phyloP scores from a whole-genome alignment of 768 basidiomycete species.

The Collybia sordida region DNA sequence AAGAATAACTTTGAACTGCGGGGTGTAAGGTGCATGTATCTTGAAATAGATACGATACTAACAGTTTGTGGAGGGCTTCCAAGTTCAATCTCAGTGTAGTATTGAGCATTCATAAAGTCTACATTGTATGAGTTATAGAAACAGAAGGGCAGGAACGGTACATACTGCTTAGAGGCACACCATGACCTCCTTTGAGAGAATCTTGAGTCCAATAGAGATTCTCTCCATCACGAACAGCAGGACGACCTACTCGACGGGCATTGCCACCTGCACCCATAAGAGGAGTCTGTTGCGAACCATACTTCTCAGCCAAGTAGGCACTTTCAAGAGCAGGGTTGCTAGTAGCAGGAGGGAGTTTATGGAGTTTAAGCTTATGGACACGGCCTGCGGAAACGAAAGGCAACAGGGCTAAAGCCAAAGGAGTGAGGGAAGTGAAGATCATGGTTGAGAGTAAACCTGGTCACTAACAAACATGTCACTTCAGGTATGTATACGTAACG shows the following conservation, averaged over 20 bases:
- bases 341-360: conserved; percentile 71
- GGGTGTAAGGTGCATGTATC: background rate
- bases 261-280: conserved; percentile 68
- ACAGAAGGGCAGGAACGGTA: conserved; percentile 12
- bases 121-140: conserved; percentile 1
- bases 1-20: conserved; percentile 88
- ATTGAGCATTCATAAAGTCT: conserved; percentile 99
- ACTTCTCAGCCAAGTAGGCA: conserved; percentile 93
- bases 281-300: conserved; percentile 51
- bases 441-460: conserved; percentile 33
- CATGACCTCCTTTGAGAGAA: conserved; percentile 73
- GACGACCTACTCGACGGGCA: conserved; percentile 56
- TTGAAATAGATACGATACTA: conserved; percentile 23
- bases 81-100: conserved; percentile 84
- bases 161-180: conserved; percentile 87
- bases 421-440: conserved; percentile 35
- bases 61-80: conserved; percentile 84
- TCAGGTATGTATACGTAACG: conserved; percentile 10
- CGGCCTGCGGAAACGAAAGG: conserved; percentile 54
- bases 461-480: conserved; percentile 4
- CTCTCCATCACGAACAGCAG: conserved; percentile 43
- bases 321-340: conserved; percentile 69
- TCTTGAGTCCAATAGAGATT: conserved; percentile 83
- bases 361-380: conserved; percentile 84
- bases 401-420: conserved; percentile 41